Conservation (phyloP, 2,329 filamentous ascomycete species). For the Colletotrichum chlorophyti region DNA sequence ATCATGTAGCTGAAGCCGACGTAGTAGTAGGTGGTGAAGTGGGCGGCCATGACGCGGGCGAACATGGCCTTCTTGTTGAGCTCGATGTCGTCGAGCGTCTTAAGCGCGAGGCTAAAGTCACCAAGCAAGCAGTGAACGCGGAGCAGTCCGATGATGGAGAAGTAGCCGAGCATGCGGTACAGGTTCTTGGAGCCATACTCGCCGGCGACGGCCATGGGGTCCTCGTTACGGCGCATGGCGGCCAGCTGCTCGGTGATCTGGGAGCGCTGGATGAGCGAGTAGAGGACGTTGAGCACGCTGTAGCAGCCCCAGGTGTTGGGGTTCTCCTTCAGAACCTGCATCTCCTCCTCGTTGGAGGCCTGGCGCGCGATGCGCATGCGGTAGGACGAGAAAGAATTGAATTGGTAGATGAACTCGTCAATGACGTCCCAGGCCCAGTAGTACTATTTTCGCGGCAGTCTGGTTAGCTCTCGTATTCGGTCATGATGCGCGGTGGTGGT, state of each 20-base stretch:
- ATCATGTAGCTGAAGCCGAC: slow-evolving; percentile 99
- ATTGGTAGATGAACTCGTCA: slow-evolving; percentile 99
- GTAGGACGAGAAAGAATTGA: slow-evolving; percentile 99
- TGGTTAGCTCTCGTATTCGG: slow-evolving; percentile 13
- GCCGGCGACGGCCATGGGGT: slow-evolving; percentile 84
- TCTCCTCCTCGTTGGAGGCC: slow-evolving; percentile 88
- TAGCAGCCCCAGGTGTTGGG: slow-evolving; percentile 99
- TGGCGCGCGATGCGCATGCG: slow-evolving; percentile 87
- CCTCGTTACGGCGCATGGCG: slow-evolving; percentile 93
- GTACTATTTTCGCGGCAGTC: too few species aligned
- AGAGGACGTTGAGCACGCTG: slow-evolving; percentile 98
- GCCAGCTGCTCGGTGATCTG: slow-evolving; percentile 98
- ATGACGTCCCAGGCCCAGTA: slow-evolving; percentile 99
- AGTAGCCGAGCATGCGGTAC: slow-evolving; percentile 98
- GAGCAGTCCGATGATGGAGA: slow-evolving; percentile 97
- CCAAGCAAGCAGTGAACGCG: slow-evolving; percentile 95
- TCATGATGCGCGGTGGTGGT: not conserved
- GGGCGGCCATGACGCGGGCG: slow-evolving; percentile 97
- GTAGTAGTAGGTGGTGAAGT: slow-evolving; percentile 99
- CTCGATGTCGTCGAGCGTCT: slow-evolving; percentile 99
- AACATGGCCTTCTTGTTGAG: slow-evolving; percentile 99
- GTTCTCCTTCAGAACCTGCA: slow-evolving; percentile 90
- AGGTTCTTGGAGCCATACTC: slow-evolving; percentile 94
- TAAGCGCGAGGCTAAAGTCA: slow-evolving; percentile 97
- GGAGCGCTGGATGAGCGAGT: slow-evolving; percentile 97